phyloP scores from a whole-genome alignment of 129 eudicot species.

The Flaveria ramosissima region DNA sequence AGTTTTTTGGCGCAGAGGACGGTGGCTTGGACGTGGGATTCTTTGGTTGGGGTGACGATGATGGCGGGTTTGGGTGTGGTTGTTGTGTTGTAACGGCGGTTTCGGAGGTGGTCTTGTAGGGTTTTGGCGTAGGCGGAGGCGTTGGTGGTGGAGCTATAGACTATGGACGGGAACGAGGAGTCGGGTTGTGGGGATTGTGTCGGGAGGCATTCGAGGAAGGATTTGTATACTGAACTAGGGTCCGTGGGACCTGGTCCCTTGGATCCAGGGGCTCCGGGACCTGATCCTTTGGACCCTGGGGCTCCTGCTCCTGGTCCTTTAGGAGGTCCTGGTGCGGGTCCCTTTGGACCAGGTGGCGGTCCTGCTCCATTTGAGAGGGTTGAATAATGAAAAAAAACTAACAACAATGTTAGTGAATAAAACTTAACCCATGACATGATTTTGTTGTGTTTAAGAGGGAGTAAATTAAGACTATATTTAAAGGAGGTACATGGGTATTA shows the following conservation, averaged over 20 bases:
- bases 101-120: conserved; percentile 39
- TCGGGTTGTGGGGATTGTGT: conserved; percentile 34
- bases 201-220: conserved; percentile 37
- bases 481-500: neutral
- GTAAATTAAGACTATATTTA: neutral
- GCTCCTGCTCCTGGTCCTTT: neutral
- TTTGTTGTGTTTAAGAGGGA: neutral
- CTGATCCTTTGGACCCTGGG: neutral
- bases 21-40: conserved; percentile 46
- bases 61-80: conserved; percentile 47
- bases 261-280: no score
- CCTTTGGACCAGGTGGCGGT: neutral
- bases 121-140: conserved; percentile 39
- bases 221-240: neutral
- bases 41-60: conserved; percentile 40
- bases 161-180: conserved; percentile 30
- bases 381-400: neutral
- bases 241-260: neutral
- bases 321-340: neutral
- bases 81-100: conserved; percentile 43
- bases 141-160: conserved; percentile 32
- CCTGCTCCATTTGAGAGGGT: conserved; percentile 17
- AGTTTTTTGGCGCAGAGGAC: conserved; percentile 44
- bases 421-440: conserved; percentile 18
- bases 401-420: conserved; percentile 15